phyloP scores from a whole-genome alignment of 495 filamentous ascomycete species.

The Saxophila tyrrhenica region DNA sequence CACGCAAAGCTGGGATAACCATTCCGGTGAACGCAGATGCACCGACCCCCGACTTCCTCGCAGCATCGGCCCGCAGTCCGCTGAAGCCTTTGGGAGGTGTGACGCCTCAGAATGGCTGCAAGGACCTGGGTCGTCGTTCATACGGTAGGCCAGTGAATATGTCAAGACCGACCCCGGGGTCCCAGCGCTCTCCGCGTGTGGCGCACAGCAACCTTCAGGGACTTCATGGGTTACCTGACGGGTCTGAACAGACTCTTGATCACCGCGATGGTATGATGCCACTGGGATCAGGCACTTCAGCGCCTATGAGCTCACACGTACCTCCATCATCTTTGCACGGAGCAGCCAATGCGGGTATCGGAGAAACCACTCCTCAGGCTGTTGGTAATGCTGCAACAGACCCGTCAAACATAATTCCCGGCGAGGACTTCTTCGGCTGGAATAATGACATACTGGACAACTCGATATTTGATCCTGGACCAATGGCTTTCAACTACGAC shows the following conservation, averaged over 20 bases:
- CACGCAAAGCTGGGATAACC: conserved; percentile 60
- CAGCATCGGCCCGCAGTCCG: not conserved
- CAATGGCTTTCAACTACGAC: conserved; percentile 2
- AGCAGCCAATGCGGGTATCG: too few species aligned
- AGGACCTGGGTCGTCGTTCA: not conserved
- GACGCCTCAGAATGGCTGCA: not conserved
- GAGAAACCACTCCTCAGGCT: too few species aligned
- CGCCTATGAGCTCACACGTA: too few species aligned
- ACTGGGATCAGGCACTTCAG: too few species aligned
- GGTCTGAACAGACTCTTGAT: too few species aligned
- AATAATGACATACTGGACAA: not conserved
- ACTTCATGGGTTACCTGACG: too few species aligned
- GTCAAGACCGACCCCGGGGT: too few species aligned
- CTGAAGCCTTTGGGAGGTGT: not conserved
- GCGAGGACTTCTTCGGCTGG: not conserved
- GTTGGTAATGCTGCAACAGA: not conserved
- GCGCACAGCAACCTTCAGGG: too few species aligned
- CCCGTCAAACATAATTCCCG: not conserved
- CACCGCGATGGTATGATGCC: too few species aligned
- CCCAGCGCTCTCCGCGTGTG: too few species aligned
- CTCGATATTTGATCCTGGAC: not conserved
- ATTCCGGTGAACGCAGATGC: not conserved
- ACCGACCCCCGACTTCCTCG: not conserved
- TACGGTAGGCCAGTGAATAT: too few species aligned
- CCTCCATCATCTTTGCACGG: too few species aligned